Evolutionary conservation across 2,329 filamentous ascomycete species (phyloP).

Genomic region (Fonsecaea erecta): DNA sequence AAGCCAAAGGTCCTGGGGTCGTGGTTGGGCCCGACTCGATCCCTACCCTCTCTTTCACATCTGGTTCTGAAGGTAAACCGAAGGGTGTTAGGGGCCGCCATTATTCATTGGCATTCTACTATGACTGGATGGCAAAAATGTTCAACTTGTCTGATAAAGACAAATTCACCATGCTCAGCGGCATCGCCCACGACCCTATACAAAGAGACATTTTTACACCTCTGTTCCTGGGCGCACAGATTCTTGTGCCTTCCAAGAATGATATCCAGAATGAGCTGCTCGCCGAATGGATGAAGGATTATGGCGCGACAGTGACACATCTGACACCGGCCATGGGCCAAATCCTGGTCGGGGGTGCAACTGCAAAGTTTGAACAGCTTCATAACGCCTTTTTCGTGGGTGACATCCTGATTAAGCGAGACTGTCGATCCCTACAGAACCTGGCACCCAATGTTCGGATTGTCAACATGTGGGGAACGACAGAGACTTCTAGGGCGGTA

Average conservation of each 20-base stretch:
- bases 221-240: constrained; percentile 78
- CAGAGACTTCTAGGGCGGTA: constrained; percentile 80
- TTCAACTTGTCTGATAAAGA: constrained; percentile 75
- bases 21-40: constrained; percentile 84
- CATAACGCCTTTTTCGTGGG: constrained; percentile 87
- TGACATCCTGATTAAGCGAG: constrained; percentile 82
- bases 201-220: constrained; percentile 83
- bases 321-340: constrained; percentile 96
- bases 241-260: constrained; percentile 78
- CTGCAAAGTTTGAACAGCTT: constrained; percentile 75
- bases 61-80: constrained; percentile 74
- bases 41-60: constrained; percentile 75
- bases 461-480: constrained; percentile 87
- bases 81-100: constrained; percentile 89
- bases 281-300: constrained; percentile 83
- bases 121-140: constrained; percentile 86
- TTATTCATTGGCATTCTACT: constrained; percentile 83
- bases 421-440: constrained; percentile 75
- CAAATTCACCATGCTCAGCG: constrained; percentile 80
- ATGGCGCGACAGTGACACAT: constrained; percentile 78
- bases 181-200: constrained; percentile 71
- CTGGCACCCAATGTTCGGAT: constrained; percentile 77
- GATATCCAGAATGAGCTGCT: constrained; percentile 85
- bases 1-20: constrained; percentile 67
- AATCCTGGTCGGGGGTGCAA: constrained; percentile 84